Evolutionary conservation across 805 yeast species (phyloP).

Genomic region (Pichia gijzeniarum): DNA sequence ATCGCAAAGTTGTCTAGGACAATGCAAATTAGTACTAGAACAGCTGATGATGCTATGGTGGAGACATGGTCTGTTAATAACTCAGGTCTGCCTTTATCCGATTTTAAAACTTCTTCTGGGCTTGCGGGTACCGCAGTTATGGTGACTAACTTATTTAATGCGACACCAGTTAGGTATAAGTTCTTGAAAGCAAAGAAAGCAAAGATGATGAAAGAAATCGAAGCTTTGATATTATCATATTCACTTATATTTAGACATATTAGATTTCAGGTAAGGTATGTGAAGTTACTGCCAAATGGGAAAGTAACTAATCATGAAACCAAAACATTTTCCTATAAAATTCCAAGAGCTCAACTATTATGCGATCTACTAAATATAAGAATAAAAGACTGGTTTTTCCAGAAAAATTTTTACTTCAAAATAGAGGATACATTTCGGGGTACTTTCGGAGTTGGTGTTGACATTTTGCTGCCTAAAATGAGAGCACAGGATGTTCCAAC

Average conservation of each 20-base stretch:
- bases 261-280: conserved; percentile 27
- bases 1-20: conserved; percentile 30
- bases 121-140: conserved; percentile 33
- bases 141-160: conserved; percentile 28
- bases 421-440: not conserved
- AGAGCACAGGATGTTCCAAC: conserved; percentile 24
- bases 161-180: conserved; percentile 31
- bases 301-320: conserved; percentile 10
- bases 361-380: conserved; percentile 17
- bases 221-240: conserved; percentile 26
- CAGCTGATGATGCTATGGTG: conserved; percentile 26
- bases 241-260: conserved; percentile 27
- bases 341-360: conserved; percentile 12
- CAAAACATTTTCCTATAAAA: conserved; percentile 12
- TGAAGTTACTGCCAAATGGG: conserved; percentile 17
- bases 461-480: conserved; percentile 30
- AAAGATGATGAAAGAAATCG: conserved; percentile 22
- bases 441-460: conserved; percentile 8
- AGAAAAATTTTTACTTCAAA: conserved; percentile 9
- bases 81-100: conserved; percentile 23
- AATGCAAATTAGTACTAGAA: conserved; percentile 29
- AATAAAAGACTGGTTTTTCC: conserved; percentile 15
- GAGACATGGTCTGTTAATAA: conserved; percentile 32
- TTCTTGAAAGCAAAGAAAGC: conserved; percentile 24
- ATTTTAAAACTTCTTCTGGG: conserved; percentile 21